Percentiles rank a stretch among this genome's conserved stretches.
These are phyloP conservation scores for Thermochaetoides dissita DNA, from an alignment of 2,329 filamentous ascomycete species.

Conservation along the genomic window DNA sequence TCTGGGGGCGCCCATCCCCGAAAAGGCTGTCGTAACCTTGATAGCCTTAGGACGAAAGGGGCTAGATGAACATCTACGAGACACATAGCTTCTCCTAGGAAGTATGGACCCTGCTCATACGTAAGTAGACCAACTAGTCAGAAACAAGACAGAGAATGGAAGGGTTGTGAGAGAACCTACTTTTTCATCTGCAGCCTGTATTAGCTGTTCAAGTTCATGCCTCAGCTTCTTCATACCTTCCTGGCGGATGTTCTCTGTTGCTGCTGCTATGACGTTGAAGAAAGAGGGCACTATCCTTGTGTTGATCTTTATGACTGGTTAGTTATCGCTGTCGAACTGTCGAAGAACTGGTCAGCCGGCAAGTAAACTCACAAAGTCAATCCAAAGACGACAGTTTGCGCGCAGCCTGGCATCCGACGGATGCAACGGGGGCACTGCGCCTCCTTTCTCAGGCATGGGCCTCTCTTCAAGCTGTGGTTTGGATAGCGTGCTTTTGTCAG, in stretches of 20 bases:
- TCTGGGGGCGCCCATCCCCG: constrained; percentile 52
- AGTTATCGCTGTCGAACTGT: neutral
- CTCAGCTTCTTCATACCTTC: constrained; percentile 48
- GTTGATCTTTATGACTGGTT: constrained; percentile 46
- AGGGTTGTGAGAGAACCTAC: constrained; percentile 14
- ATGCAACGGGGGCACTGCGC: constrained; percentile 38
- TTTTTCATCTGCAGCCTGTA: constrained; percentile 33
- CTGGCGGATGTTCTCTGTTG: constrained; percentile 44
- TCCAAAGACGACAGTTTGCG: constrained; percentile 67
- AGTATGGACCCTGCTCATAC: constrained; percentile 48
- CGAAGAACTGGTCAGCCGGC: neutral
- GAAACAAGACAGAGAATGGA: too few relatives aligned
- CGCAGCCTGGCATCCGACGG: constrained; percentile 51
- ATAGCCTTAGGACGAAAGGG: constrained; percentile 58
- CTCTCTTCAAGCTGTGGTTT: constrained; percentile 22
- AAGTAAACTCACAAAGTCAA: constrained; percentile 50
- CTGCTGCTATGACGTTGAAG: constrained; percentile 56
- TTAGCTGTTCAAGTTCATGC: constrained; percentile 41
- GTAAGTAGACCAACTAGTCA: too few relatives aligned
- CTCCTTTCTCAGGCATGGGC: constrained; percentile 57
- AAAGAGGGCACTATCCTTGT: constrained; percentile 62
- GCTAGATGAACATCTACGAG: constrained; percentile 64
- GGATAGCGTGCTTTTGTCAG: neutral
- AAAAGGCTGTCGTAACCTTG: constrained; percentile 50
- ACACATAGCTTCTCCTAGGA: constrained; percentile 38